phyloP scores from a whole-genome alignment of 2,329 filamentous ascomycete species.

The Zarea fungicola region DNA sequence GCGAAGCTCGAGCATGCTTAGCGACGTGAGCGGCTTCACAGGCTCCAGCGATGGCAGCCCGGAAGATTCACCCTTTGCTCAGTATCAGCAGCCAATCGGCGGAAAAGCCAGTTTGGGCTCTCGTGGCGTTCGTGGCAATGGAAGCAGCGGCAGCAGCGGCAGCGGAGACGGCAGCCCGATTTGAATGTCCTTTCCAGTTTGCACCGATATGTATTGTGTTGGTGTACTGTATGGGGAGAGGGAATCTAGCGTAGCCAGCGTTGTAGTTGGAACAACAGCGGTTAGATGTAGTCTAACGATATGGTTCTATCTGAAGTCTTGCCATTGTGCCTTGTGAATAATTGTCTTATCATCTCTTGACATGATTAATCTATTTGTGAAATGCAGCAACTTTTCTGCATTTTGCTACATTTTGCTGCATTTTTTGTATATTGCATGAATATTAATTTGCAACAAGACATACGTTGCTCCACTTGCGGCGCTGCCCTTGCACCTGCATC shows the following conservation, averaged over 20 bases:
- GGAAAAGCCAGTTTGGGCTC: not conserved
- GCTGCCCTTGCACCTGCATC: too few species aligned
- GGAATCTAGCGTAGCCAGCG: not conserved
- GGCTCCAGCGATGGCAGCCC: slow-evolving; percentile 46
- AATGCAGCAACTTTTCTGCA: too few species aligned
- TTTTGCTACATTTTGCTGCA: too few species aligned
- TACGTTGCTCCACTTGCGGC: too few species aligned
- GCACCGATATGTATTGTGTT: slow-evolving; percentile 15
- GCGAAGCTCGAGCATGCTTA: slow-evolving; percentile 62
- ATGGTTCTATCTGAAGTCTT: not conserved
- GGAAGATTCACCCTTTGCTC: slow-evolving; percentile 29
- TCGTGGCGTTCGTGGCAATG: slow-evolving; percentile 17
- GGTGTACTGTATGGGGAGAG: slow-evolving; percentile 1
- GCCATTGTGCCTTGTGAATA: not conserved
- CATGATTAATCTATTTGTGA: too few species aligned
- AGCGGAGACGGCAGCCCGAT: slow-evolving; percentile 49
- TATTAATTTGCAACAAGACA: too few species aligned
- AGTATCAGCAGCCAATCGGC: not conserved
- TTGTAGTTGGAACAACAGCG: slow-evolving; percentile 12
- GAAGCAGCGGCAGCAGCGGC: slow-evolving; percentile 38
- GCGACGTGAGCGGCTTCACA: slow-evolving; percentile 61
- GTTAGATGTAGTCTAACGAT: slow-evolving; percentile 1
- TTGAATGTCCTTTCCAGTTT: slow-evolving; percentile 20
- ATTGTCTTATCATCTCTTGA: too few species aligned
- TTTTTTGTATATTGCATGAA: too few species aligned